Base-by-base conservation (phyloP, 139 green algal genomes). In the Picochlorum sp. region DNA sequence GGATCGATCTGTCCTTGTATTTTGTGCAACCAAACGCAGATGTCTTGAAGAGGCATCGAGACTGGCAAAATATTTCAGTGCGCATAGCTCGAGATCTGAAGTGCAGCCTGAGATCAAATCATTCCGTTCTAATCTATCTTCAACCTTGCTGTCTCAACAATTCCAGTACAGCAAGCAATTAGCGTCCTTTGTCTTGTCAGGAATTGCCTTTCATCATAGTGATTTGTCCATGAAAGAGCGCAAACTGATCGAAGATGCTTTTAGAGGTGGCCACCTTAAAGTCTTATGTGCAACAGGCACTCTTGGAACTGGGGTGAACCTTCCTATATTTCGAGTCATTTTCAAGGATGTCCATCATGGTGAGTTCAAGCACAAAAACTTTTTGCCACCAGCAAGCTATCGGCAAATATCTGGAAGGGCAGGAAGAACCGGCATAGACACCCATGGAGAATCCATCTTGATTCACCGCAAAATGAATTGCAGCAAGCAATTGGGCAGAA, bases 281-380 rank as follows among this genome's bases (percentile, higher is more conserved):
- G 85, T 98, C 38, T 69, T 98, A 37, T 81, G 67, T 50, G 85
- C 86, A 26, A 98, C 92, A 4, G 91, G 85, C 58, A 97, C 92
- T 0, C 68, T 98, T 49, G 87, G 88, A 23, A 79, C 83, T 23
- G 86, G 86, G 26, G 81, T 94, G 30, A 94, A 94, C 67, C 77
- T 94, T 69, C 86, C 86, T 0, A 88, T 80, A n/a, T 63, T 82
- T 9, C 76, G 89, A 4, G 89, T 96, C 45, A 91, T 96, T 61
- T 89, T 95, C 69, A 60, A 68, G 45, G 15, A 83, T 50, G 57
- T 38, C 45, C 79, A 78, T 41, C 45, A 68, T 24, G 49, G 60
- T 4, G 13, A 31, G 20, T 15, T 14, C 15, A 45, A 10, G 6
- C 57, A 63, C 21, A 52, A 65, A 44, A 81, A 77, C 57, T 49